A percentile compares a stretch with the other conserved stretches of the same genome.
Evolutionary conservation across 2,329 filamentous ascomycete species (phyloP).

Genomic region (Phoma herbarum): DNA sequence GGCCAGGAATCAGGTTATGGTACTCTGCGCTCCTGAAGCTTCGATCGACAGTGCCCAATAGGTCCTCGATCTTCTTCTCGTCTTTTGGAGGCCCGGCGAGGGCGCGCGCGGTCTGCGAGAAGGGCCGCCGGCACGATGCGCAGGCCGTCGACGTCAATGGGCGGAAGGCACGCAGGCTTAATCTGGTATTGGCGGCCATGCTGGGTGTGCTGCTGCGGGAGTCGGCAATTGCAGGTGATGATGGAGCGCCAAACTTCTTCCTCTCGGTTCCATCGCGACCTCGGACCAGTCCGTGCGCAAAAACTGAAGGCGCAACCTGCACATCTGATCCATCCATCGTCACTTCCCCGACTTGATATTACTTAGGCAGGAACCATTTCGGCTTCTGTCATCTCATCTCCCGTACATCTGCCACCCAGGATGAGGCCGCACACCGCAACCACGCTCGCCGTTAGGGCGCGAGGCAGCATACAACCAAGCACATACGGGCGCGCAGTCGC

Average conservation of each 20-base stretch:
- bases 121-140: constrained; percentile 51
- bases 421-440: constrained; percentile 56
- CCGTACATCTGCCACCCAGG: constrained; percentile 37
- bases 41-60: constrained; percentile 28
- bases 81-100: constrained; percentile 16
- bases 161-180: constrained; percentile 40
- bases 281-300: constrained; percentile 8
- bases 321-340: constrained; percentile 34
- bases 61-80: constrained; percentile 23
- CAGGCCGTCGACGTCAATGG: constrained; percentile 48
- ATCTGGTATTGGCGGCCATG: constrained; percentile 38
- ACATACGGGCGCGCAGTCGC: constrained; percentile 56
- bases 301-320: constrained; percentile 23
- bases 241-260: constrained; percentile 18
- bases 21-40: constrained; percentile 30
- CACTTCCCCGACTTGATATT: constrained; percentile 20
- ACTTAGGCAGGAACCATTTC: constrained; percentile 25
- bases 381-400: constrained; percentile 12
- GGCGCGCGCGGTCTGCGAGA: constrained; percentile 43
- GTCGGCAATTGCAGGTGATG: constrained; percentile 27
- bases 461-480: constrained; percentile 49
- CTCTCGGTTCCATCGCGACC: constrained; percentile 14
- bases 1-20: constrained; percentile 27
- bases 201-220: constrained; percentile 21
- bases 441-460: constrained; percentile 53